A percentile compares a stretch with the other conserved stretches of the same genome.
Conservation (phyloP, 768 basidiomycete species). For the Hortiboletus campestris region DNA sequence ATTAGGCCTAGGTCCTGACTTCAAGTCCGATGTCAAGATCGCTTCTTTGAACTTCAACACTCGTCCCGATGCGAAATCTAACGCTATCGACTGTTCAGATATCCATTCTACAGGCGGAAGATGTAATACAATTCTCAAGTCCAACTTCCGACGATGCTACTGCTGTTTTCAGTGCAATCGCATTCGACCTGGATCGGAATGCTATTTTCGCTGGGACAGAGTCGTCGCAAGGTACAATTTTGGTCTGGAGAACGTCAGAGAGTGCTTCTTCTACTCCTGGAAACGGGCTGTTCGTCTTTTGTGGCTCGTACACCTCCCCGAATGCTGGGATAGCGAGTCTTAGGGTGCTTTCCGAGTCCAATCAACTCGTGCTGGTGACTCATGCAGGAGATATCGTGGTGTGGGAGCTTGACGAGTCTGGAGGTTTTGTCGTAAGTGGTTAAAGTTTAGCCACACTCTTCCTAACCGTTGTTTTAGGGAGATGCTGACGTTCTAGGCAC, state of each 20-base stretch:
- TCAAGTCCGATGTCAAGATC: not conserved
- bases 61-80: conserved; percentile 53
- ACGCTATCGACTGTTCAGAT: conserved; percentile 37
- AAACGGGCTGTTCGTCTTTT: conserved; percentile 17
- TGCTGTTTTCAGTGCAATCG: conserved; percentile 43
- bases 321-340: conserved; percentile 57
- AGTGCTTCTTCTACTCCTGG: conserved; percentile 9
- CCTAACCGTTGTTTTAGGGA: conserved; percentile 18
- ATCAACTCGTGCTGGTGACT: conserved; percentile 62
- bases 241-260: conserved; percentile 50
- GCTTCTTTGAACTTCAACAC: not conserved
- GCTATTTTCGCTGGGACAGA: conserved; percentile 60
- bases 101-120: conserved; percentile 15
- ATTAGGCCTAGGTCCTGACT: conserved; percentile 20
- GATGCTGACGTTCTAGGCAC: conserved; percentile 76
- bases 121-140: conserved; percentile 14
- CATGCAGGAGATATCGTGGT: conserved; percentile 82
- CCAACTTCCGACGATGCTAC: conserved; percentile 21
- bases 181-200: conserved; percentile 66
- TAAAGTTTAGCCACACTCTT: not conserved
- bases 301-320: conserved; percentile 20
- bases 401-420: conserved; percentile 49
- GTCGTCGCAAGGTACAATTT: conserved; percentile 54
- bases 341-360: conserved; percentile 69
- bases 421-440: conserved; percentile 42